These are phyloP conservation scores for Chaetomium sp. DNA, from an alignment of 2,329 filamentous ascomycete species.

Conservation along the genomic window DNA sequence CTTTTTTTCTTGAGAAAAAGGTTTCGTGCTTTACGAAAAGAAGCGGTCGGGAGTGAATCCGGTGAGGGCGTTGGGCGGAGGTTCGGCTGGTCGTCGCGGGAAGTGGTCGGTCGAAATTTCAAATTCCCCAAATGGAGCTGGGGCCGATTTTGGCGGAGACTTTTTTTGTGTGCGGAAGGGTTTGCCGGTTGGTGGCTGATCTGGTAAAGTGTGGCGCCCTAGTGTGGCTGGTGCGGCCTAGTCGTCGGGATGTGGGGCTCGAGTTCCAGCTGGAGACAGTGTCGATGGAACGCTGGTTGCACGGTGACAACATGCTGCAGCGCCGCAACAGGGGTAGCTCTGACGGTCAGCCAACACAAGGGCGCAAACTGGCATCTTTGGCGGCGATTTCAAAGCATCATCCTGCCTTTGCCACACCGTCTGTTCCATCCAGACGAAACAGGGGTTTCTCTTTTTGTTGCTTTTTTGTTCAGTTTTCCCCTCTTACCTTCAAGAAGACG, in stretches of 20 bases:
- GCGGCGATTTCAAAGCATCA: constrained; percentile 32
- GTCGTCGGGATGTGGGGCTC: neutral
- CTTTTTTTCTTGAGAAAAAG: constrained; percentile 2
- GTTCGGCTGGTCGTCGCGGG: constrained; percentile 14
- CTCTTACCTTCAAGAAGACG: neutral
- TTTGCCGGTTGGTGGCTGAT: constrained; percentile 16
- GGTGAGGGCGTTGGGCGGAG: constrained; percentile 15
- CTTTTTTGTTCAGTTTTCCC: constrained; percentile 3
- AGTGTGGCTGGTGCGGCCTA: constrained; percentile 11
- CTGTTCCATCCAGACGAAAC: constrained; percentile 5
- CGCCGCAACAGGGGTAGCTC: constrained; percentile 9
- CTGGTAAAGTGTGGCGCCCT: neutral
- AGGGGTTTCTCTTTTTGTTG: constrained; percentile 1
- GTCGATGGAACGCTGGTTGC: neutral
- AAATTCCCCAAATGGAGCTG: constrained; percentile 8
- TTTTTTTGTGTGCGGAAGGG: constrained; percentile 22
- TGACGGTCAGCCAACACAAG: constrained; percentile 5
- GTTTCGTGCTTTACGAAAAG: constrained; percentile 9
- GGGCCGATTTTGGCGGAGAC: constrained; percentile 15
- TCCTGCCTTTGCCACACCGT: constrained; percentile 13
- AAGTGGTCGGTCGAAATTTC: constrained; percentile 21
- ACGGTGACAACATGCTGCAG: neutral
- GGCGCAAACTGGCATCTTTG: constrained; percentile 33
- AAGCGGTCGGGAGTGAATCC: constrained; percentile 7
- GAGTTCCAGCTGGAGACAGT: neutral